Percentiles rank a stretch among this genome's conserved stretches.
Evolutionary conservation across 176 grass and related monocot genomes (phyloP).

Genomic region (Ensete glaucum): DNA sequence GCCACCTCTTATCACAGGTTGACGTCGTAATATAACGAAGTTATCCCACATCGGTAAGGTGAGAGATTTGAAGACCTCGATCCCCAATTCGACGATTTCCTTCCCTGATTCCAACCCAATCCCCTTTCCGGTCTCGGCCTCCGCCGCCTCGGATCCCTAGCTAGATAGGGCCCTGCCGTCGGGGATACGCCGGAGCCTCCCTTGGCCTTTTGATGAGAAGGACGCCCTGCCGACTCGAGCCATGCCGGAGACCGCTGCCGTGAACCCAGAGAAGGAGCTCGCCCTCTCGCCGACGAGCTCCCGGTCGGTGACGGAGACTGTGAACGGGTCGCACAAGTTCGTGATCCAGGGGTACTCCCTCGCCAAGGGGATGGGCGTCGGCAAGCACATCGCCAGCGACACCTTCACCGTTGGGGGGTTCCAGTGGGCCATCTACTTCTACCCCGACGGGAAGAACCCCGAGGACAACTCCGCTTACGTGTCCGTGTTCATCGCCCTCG

Average conservation of each 20-base stretch:
- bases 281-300: conserved; percentile 75
- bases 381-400: conserved; percentile 88
- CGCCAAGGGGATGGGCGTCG: conserved; percentile 87
- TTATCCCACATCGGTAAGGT: too few species aligned
- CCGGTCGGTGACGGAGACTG: conserved; percentile 74
- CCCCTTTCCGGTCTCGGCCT: background rate
- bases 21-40: too few species aligned
- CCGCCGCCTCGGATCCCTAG: background rate
- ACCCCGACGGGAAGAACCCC: conserved; percentile 83
- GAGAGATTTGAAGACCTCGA: background rate
- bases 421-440: conserved; percentile 96
- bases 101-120: background rate
- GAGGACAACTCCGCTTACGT: conserved; percentile 86
- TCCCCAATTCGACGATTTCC: background rate
- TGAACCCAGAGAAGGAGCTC: conserved; percentile 27
- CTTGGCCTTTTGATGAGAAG: too few species aligned
- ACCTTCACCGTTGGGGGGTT: conserved; percentile 72
- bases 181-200: background rate
- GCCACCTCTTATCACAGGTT: too few species aligned
- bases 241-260: conserved; percentile 9
- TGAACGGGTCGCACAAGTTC: conserved; percentile 78
- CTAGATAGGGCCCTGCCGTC: background rate
- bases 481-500: conserved; percentile 82
- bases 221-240: background rate
- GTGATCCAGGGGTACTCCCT: conserved; percentile 88